Percentiles rank a stretch among this genome's conserved stretches.
phyloP scores from a whole-genome alignment of 148 eudicot species.

The Silene uniflora region DNA sequence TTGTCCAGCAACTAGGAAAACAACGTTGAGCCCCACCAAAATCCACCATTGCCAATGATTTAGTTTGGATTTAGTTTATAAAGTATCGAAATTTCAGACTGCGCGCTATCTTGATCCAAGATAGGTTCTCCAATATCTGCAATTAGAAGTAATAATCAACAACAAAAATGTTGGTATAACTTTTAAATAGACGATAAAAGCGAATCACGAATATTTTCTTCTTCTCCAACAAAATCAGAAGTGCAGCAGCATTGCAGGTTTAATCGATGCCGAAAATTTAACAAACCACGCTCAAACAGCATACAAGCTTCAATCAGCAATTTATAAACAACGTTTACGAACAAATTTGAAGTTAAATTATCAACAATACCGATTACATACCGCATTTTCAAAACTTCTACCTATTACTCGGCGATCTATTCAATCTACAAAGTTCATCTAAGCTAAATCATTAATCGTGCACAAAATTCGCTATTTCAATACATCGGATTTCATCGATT shows the following conservation, averaged over 20 bases:
- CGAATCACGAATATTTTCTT: background rate
- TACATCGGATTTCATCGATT: too few species aligned
- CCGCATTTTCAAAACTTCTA: too few species aligned
- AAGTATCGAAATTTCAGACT: conserved; percentile 25
- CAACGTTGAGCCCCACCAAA: conserved; percentile 48
- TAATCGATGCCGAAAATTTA: too few species aligned
- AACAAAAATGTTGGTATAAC: background rate
- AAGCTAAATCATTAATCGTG: too few species aligned
- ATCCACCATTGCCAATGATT: conserved; percentile 75
- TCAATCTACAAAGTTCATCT: too few species aligned
- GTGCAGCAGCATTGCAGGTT: too few species aligned
- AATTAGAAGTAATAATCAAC: background rate
- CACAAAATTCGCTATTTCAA: too few species aligned
- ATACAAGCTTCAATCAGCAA: background rate
- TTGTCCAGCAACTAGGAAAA: conserved; percentile 76
- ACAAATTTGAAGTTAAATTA: background rate
- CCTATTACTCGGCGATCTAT: too few species aligned
- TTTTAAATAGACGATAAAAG: background rate
- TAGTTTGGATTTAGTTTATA: conserved; percentile 34
- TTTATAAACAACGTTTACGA: background rate
- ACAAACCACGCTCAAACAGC: background rate
- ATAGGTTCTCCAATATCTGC: conserved; percentile 48
- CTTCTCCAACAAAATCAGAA: too few species aligned
- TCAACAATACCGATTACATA: background rate
- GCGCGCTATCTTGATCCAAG: conserved; percentile 27